Conservation (phyloP, 495 filamentous ascomycete species). For the Aspergillus hancockii region DNA sequence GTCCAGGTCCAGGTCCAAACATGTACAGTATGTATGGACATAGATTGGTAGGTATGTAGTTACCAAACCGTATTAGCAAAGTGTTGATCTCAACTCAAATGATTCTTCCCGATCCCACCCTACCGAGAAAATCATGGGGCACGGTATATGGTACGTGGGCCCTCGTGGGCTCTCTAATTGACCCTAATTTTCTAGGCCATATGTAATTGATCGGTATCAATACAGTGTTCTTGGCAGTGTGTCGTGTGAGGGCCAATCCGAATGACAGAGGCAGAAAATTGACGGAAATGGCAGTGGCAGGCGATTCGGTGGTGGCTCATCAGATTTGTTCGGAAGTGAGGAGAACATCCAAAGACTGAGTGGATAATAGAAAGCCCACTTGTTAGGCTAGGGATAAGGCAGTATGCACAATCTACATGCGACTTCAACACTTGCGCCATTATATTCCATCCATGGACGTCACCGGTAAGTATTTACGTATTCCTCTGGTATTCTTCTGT, state of each 20-base stretch:
- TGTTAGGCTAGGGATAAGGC: too few relatives aligned
- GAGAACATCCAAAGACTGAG: not conserved
- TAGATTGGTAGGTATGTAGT: not conserved
- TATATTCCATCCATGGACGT: not conserved
- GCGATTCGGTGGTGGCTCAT: conserved; percentile 1
- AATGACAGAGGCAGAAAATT: too few relatives aligned
- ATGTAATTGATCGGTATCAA: not conserved
- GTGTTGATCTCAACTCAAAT: not conserved
- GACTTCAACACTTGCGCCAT: too few relatives aligned
- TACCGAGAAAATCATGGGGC: not conserved
- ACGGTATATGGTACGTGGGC: not conserved
- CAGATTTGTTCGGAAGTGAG: not conserved
- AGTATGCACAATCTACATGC: too few relatives aligned
- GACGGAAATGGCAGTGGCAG: not conserved
- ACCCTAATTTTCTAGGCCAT: not conserved
- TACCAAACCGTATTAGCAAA: not conserved
- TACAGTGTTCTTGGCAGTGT: conserved; percentile 9
- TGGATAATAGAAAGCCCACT: not conserved
- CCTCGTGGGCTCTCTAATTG: not conserved
- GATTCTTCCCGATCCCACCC: not conserved
- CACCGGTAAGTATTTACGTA: too few relatives aligned
- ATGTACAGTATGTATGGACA: too few relatives aligned
- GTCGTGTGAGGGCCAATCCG: conserved; percentile 16
- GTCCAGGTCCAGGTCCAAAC: too few relatives aligned
- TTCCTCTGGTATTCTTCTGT: not conserved